Conservation (phyloP, 805 yeast species). For the Kurtzmaniella fragi region DNA sequence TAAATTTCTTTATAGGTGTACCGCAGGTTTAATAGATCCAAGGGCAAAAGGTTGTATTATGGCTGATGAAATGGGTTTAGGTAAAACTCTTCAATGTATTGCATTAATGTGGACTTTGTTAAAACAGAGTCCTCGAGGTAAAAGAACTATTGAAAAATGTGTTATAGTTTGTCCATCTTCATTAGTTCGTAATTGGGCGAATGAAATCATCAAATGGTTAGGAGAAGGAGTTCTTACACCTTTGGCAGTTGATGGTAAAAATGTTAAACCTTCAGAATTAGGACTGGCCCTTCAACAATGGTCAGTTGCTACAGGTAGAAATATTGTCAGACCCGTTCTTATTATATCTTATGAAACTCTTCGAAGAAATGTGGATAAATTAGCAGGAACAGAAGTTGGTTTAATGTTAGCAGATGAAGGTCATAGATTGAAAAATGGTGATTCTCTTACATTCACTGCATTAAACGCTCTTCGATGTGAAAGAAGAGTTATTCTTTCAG, state of each 20-base stretch:
- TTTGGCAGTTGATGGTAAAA: slow-evolving; percentile 87
- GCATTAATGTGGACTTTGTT: slow-evolving; percentile 89
- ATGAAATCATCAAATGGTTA: slow-evolving; percentile 90
- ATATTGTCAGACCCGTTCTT: slow-evolving; percentile 86
- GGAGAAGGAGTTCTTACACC: slow-evolving; percentile 90
- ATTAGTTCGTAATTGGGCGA: slow-evolving; percentile 94
- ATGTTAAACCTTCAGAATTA: slow-evolving; percentile 65
- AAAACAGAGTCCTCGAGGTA: slow-evolving; percentile 82
- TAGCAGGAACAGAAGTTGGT: slow-evolving; percentile 78
- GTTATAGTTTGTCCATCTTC: slow-evolving; percentile 95
- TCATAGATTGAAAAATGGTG: slow-evolving; percentile 59
- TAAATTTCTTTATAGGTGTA: slow-evolving; percentile 82
- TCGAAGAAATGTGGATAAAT: slow-evolving; percentile 73
- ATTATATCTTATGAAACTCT: slow-evolving; percentile 93
- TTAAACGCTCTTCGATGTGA: slow-evolving; percentile 78
- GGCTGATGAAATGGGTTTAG: slow-evolving; percentile 98
- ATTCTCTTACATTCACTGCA: slow-evolving; percentile 85
- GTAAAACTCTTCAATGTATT: slow-evolving; percentile 86
- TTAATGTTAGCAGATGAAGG: slow-evolving; percentile 60
- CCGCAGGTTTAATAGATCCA: slow-evolving; percentile 78
- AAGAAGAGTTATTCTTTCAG: slow-evolving; percentile 87
- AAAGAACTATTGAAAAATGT: slow-evolving; percentile 79
- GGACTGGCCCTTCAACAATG: slow-evolving; percentile 67
- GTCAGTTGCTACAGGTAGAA: slow-evolving; percentile 85
- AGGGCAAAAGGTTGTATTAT: slow-evolving; percentile 92